phyloP scores from a whole-genome alignment of 768 basidiomycete species.

The Sistotremastrum suecicum region DNA sequence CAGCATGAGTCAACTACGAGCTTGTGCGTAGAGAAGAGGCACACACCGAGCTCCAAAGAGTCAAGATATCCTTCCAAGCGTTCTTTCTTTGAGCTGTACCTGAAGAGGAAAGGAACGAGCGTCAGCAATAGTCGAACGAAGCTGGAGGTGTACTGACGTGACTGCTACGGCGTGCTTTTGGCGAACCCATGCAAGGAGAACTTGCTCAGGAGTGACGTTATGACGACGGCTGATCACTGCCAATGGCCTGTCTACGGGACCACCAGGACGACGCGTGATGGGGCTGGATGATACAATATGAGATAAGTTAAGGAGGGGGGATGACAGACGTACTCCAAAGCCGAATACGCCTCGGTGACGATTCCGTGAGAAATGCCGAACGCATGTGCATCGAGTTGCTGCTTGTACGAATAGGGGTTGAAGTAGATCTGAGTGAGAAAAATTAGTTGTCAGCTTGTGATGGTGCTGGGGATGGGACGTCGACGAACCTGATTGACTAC shows the following conservation, averaged over 20 bases:
- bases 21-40: neutral
- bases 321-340: conserved; percentile 34
- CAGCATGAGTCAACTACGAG: neutral
- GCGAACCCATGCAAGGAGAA: conserved; percentile 60
- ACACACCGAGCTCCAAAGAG: conserved; percentile 49
- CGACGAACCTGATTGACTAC: conserved; percentile 53
- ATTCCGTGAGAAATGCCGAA: conserved; percentile 45
- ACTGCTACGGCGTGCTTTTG: conserved; percentile 52
- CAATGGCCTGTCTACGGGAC: conserved; percentile 49
- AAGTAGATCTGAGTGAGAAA: conserved; percentile 35
- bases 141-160: conserved; percentile 30
- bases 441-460: neutral
- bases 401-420: conserved; percentile 53
- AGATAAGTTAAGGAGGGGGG: neutral
- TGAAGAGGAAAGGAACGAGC: conserved; percentile 12
- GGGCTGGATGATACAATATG: conserved; percentile 26
- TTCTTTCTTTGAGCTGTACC: conserved; percentile 50
- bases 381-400: conserved; percentile 40
- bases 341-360: conserved; percentile 58
- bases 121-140: neutral
- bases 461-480: neutral
- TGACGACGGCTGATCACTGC: conserved; percentile 36
- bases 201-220: conserved; percentile 44
- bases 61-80: conserved; percentile 54
- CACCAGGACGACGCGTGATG: conserved; percentile 42